Percentiles rank a stretch among this genome's conserved stretches.
These are phyloP conservation scores for Lathyrus sativus DNA, from an alignment of 306 rosid species.

Conservation along the genomic window DNA sequence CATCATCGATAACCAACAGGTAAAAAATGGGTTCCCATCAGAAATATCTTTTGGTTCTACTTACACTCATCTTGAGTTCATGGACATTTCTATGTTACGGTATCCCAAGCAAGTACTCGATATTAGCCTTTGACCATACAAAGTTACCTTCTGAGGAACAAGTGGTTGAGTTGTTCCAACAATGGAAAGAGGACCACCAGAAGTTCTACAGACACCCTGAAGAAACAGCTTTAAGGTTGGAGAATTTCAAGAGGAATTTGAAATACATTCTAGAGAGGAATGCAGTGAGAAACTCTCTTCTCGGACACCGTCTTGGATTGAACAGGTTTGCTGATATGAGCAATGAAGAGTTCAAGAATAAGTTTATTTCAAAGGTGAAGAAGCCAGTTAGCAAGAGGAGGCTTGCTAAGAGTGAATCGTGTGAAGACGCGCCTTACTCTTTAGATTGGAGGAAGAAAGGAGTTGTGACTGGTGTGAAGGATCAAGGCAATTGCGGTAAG, in stretches of 20 bases:
- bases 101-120: conserved; percentile 56
- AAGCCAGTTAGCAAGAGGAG: conserved; percentile 46
- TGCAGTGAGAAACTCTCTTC: conserved; percentile 39
- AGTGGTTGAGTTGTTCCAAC: conserved; percentile 61
- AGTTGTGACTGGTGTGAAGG: conserved; percentile 61
- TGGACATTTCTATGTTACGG: conserved; percentile 39
- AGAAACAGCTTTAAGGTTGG: conserved; percentile 58
- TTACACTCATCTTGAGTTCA: conserved; percentile 50
- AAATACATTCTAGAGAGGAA: conserved; percentile 59
- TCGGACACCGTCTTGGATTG: conserved; percentile 53
- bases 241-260: conserved; percentile 69
- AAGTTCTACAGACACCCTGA: conserved; percentile 54
- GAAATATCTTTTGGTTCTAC: conserved; percentile 35
- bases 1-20: conserved; percentile 15
- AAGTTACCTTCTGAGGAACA: conserved; percentile 54
- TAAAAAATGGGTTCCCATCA: conserved; percentile 55
- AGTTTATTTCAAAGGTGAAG: conserved; percentile 54
- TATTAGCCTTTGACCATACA: conserved; percentile 40
- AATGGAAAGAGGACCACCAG: conserved; percentile 58
- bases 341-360: conserved; percentile 66
- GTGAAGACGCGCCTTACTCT: conserved; percentile 60
- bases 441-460: conserved; percentile 86
- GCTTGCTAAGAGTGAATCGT: conserved; percentile 39
- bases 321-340: conserved; percentile 79
- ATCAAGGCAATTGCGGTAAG: conserved; percentile 70